Conservation (phyloP, 2,329 filamentous ascomycete genomes). For the Trichoderma lentiforme region DNA sequence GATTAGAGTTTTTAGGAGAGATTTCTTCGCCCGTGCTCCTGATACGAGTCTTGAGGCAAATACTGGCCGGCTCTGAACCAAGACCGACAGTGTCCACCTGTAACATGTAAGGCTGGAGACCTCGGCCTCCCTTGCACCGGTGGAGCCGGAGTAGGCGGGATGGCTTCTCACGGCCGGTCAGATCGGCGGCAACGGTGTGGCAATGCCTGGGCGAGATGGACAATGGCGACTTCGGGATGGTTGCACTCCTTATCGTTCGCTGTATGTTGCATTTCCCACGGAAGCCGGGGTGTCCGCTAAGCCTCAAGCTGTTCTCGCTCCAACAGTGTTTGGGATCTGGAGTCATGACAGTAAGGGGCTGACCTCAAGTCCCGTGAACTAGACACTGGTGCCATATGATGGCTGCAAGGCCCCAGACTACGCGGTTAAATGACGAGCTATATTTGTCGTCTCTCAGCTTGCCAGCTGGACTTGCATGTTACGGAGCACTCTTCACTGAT, state of each 20-base stretch:
- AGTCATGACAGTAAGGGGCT: neutral
- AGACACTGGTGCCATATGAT: slow-evolving; percentile 1
- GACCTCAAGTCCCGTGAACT: neutral
- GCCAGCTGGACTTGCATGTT: slow-evolving; percentile 14
- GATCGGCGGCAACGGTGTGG: slow-evolving; percentile 14
- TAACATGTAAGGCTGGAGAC: slow-evolving; percentile 6
- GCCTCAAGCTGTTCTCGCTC: neutral
- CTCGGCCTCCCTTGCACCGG: slow-evolving; percentile 9
- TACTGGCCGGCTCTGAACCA: neutral
- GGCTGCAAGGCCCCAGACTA: slow-evolving; percentile 1
- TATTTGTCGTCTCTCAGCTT: neutral
- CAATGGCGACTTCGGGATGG: neutral
- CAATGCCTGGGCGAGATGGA: neutral
- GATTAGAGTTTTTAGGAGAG: neutral
- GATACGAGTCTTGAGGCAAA: neutral
- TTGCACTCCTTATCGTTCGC: neutral
- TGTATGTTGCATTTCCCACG: neutral
- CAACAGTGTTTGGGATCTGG: neutral
- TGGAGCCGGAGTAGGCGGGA: slow-evolving; percentile 19
- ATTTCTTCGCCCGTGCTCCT: neutral
- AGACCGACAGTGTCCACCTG: slow-evolving; percentile 1
- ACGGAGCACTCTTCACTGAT: neutral
- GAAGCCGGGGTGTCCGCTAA: slow-evolving; percentile 8
- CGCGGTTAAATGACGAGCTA: neutral
- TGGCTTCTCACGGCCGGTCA: slow-evolving; percentile 13